Evolutionary conservation across 2,329 filamentous ascomycete species (phyloP).

Genomic region (Ophiostoma ips): DNA sequence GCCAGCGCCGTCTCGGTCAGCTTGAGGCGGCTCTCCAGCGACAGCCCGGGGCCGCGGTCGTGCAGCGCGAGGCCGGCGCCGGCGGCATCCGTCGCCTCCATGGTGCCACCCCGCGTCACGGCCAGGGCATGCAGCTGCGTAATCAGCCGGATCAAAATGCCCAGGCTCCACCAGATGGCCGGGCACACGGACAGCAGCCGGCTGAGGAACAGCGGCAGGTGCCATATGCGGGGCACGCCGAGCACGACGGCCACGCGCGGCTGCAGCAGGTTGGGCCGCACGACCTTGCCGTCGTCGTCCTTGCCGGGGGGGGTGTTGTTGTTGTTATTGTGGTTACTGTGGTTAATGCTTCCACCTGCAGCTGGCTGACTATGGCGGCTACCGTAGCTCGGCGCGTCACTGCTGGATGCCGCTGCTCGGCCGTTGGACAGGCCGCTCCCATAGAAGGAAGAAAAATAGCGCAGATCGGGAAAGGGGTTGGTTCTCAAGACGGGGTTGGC

Average conservation of each 20-base stretch:
- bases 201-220: slow-evolving; percentile 57
- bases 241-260: slow-evolving; percentile 67
- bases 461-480: not conserved
- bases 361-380: not conserved
- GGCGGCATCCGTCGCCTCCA: slow-evolving; percentile 8
- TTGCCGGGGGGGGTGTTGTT: not conserved
- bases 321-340: not conserved
- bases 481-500: not conserved
- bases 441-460: not conserved
- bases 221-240: slow-evolving; percentile 58
- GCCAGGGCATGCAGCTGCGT: slow-evolving; percentile 37
- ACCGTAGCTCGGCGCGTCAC: not conserved
- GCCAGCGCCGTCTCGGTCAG: slow-evolving; percentile 58
- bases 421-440: not conserved
- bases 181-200: slow-evolving; percentile 60
- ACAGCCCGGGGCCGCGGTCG: slow-evolving; percentile 10
- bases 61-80: not conserved
- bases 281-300: slow-evolving; percentile 8
- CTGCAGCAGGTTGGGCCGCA: slow-evolving; percentile 41
- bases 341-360: no score
- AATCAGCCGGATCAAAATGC: slow-evolving; percentile 54
- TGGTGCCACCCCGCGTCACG: slow-evolving; percentile 9
- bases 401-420: not conserved
- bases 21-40: slow-evolving; percentile 33
- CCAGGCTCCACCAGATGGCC: slow-evolving; percentile 57